Evolutionary conservation across 2,329 filamentous ascomycete species (phyloP), one percentile per base, ranked within the genome.

Genomic region (Pseudocercospora cruenta): DNA sequence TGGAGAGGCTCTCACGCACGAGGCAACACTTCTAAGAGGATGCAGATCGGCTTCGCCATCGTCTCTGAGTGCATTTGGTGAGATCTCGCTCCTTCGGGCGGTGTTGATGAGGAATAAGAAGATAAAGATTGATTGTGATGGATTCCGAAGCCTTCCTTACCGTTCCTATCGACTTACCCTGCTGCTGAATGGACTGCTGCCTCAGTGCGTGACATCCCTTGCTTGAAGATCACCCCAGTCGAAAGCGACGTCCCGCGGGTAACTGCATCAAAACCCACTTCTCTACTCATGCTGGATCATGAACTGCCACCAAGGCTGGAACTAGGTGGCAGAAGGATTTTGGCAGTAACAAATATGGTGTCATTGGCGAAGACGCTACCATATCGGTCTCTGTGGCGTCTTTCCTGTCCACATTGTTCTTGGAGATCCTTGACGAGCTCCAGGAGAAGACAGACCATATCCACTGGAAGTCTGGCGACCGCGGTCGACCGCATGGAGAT

Each of bases 11-110:
- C 16, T 24, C 21, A 60, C 64, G 60, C 36, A 66, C 65, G 62
- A 45, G 65, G 65, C 16, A 67, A 58, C 33, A 36, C 26, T 43
- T 67, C 53, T 12, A 67, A 62, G 12, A 67, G 21, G 9, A 53
- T 63, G 53, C 65, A 67, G 9, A 53, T 65, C 14, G 62, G 5
- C 43, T 49, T 61, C 49, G 54, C 53, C 19, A 31, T 59, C 57
- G 22, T 39, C 24, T 21, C 36, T 55, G 54, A 16, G 8, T 26
- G n/a, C 2, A 12, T 16, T 26, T 36, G 24, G 55, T 9, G 14
- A n/a, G 39, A 43, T 43, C 16, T 19, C 39, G 39, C 39, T n/a
- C 16, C n/a, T 43, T 9, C 39, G n/a, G 39, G 16, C n/a, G 16
- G n/a, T 36, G 33, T 36, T 36, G 16, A 8, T 1, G 6, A 8